Conservation (phyloP, 164 flowering plant species). For the Nelumbo lutea region DNA sequence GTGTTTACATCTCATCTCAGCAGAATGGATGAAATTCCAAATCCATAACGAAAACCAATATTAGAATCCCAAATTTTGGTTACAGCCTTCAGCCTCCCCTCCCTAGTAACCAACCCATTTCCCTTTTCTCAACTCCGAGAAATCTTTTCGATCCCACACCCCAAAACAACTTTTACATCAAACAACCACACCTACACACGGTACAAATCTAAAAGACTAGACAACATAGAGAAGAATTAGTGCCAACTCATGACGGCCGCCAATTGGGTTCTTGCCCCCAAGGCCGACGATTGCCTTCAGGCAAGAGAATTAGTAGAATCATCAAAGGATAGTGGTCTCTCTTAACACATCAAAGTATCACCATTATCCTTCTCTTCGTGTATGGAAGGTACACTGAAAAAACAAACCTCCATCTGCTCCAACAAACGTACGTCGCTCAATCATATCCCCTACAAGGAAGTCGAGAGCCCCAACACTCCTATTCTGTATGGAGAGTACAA, state of each 20-base stretch:
- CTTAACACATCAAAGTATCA: constrained; percentile 30
- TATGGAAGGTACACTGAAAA: constrained; percentile 40
- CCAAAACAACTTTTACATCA: constrained; percentile 13
- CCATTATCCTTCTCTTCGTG: constrained; percentile 29
- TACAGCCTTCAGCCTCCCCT: not conserved
- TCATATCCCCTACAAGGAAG: constrained; percentile 27
- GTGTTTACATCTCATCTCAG: constrained; percentile 16
- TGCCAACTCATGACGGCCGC: constrained; percentile 5
- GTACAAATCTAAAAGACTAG: constrained; percentile 5
- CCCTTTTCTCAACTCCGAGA: not conserved
- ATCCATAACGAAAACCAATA: constrained; percentile 5
- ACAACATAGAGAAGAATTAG: not conserved
- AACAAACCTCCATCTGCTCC: constrained; percentile 49
- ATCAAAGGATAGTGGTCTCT: constrained; percentile 27
- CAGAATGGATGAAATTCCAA: constrained; percentile 16
- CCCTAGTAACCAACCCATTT: not conserved
- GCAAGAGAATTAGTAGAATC: constrained; percentile 21
- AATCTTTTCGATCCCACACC: too few species aligned
- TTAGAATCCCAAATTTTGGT: constrained; percentile 8
- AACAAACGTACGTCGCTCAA: too few species aligned
- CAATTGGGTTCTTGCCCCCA: constrained; percentile 17
- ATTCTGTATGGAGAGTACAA: constrained; percentile 44
- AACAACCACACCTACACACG: constrained; percentile 12
- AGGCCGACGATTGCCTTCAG: constrained; percentile 11
- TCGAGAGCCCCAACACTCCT: constrained; percentile 44